Base-by-base conservation (phyloP, 1,284 basidiomycete species). In the Sanghuangporus baumii region DNA sequence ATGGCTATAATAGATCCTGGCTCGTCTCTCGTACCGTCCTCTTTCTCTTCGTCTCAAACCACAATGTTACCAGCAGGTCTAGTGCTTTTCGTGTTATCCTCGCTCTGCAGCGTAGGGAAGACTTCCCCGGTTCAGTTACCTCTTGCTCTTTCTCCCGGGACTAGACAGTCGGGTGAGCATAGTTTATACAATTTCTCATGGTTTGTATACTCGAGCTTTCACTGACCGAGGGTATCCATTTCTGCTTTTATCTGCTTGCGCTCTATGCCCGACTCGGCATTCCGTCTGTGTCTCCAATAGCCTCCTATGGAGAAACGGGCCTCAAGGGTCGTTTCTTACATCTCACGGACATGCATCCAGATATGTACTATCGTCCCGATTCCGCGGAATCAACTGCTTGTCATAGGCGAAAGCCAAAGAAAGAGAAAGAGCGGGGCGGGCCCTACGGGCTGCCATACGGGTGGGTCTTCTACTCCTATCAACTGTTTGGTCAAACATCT, bases 271-370 rank as follows among this genome's bases (percentile, higher is more conserved):
- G 55, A 40, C 54, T 20, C 26, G 20, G 14, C 59, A 43, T 55
- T 57, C 26, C 43, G 56, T 36, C 34, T 36, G 34, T 38, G 55
- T 26, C 64, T 55, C 56, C 34, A 36, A 65, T 51, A 31, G 37
- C 54, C 23, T 43, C 62, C 36, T 55, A 64, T 37, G 43, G 43
- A 31, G 48, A 55, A 26, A n/a, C 40, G 16, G 20, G 59, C 40
- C 78, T 90, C 37, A 83, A 83, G 64, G 91, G 90, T 2, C 82
- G 89, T 46, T 93, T 93, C 73, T 73, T 93, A 20, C 83, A 85
- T 68, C 85, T 93, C 67, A 92, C 90, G 47, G 91, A 94, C 73
- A 83, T 93, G 66, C 91, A 94, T 71, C 89, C 90, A 31, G 91
- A 93, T 74, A 81, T 83, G 34, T 76, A 82, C 72, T 91, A 89